These are phyloP conservation scores for Starmerella roubikii DNA, from an alignment of 805 yeast species.

Conservation along the genomic window DNA sequence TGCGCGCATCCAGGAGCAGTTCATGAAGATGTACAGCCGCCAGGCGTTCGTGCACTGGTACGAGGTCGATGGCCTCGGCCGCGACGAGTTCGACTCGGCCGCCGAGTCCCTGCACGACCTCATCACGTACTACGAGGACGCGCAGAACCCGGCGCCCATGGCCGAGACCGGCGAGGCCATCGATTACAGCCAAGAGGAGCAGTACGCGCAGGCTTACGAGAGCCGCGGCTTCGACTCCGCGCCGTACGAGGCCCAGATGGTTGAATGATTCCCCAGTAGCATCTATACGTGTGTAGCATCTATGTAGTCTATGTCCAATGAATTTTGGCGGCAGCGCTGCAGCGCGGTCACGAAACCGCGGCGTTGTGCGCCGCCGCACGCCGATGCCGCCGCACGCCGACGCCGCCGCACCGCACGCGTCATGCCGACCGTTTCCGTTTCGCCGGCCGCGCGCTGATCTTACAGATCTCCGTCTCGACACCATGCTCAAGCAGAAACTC, in stretches of 20 bases:
- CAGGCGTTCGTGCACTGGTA: constrained; percentile 96
- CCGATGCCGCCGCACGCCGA: no score
- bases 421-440: no score
- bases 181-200: no score
- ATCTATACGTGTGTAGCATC: not conserved
- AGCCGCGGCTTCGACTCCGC: no score
- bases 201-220: no score
- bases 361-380: no score
- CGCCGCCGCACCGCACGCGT: no score
- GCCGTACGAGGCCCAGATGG: no score
- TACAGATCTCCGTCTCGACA: constrained; percentile 26
- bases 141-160: constrained; percentile 62
- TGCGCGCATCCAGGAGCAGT: constrained; percentile 79
- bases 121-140: constrained; percentile 82
- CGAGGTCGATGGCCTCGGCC: constrained; percentile 93
- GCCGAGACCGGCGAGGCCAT: not conserved
- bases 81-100: constrained; percentile 85
- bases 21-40: constrained; percentile 83
- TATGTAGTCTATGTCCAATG: no score
- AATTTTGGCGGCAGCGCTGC: no score
- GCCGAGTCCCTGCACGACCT: constrained; percentile 82
- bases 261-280: not conserved
- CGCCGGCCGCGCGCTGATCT: constrained; percentile 3
- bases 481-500: constrained; percentile 22
- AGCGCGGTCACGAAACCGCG: no score